phyloP scores from a whole-genome alignment of 441 rosid genomes.

The Croton setiger region DNA sequence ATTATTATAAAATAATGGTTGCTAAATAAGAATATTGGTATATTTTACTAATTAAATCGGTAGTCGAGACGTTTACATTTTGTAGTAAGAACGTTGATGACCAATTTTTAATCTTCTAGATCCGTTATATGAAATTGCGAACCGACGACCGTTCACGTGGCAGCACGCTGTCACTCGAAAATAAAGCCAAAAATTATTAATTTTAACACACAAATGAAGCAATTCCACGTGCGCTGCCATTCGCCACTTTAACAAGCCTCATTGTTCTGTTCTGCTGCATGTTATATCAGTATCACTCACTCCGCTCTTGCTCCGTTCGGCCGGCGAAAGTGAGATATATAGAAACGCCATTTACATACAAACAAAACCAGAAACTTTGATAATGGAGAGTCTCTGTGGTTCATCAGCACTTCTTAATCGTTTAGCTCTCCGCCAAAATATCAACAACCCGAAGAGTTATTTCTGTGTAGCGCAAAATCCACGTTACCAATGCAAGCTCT shows the following conservation, averaged over 20 bases:
- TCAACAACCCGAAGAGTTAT: constrained; percentile 13
- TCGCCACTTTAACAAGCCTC: background rate
- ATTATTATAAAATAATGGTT: no score
- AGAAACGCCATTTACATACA: background rate
- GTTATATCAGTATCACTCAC: background rate
- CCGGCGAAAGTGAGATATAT: background rate
- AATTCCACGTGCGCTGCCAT: background rate
- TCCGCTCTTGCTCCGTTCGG: background rate
- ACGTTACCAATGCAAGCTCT: constrained; percentile 12
- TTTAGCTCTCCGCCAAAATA: constrained; percentile 23
- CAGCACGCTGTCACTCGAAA: background rate
- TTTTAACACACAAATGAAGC: background rate
- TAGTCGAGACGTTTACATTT: no score
- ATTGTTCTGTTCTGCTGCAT: background rate
- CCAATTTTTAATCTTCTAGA: background rate
- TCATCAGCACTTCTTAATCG: constrained; percentile 28
- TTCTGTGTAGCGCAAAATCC: constrained; percentile 22
- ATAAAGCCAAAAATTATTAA: background rate
- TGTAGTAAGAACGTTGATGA: no score
- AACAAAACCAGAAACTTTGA: background rate
- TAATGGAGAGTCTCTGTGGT: constrained; percentile 35
- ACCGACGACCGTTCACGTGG: background rate
- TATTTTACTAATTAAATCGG: no score
- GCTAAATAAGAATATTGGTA: no score
- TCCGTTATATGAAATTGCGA: constrained; percentile 12